Conservation (phyloP, 2,329 filamentous ascomycete genomes). For the Aspergillus felis region DNA sequence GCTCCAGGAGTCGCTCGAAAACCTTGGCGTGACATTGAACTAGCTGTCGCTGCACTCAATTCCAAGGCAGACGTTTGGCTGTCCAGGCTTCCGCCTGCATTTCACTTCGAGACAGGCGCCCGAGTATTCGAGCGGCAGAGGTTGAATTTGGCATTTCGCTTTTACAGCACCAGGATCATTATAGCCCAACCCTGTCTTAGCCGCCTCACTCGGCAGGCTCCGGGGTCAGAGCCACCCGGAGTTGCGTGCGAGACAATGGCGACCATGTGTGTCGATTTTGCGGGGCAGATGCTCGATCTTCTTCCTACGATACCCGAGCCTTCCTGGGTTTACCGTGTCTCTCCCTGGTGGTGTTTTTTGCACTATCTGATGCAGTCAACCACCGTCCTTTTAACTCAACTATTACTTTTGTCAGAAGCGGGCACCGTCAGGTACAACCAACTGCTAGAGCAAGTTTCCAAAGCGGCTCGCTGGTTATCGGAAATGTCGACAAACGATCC, state of each 20-base stretch:
- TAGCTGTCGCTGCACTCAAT: conserved; percentile 31
- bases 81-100: conserved; percentile 33
- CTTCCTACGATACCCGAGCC: conserved; percentile 33
- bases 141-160: conserved; percentile 37
- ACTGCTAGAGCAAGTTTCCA: conserved; percentile 28
- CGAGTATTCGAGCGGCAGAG: conserved; percentile 30
- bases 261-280: conserved; percentile 33
- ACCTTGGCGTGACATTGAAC: conserved; percentile 36
- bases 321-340: conserved; percentile 26
- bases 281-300: conserved; percentile 31
- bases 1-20: conserved; percentile 33
- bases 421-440: conserved; percentile 25
- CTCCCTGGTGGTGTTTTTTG: conserved; percentile 40
- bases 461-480: conserved; percentile 34
- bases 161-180: conserved; percentile 41
- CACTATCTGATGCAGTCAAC: conserved; percentile 41
- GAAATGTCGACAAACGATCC: conserved; percentile 32
- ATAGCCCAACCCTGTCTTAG: conserved; percentile 43
- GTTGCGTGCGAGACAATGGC: conserved; percentile 33
- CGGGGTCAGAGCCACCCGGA: conserved; percentile 21
- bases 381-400: conserved; percentile 34
- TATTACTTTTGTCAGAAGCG: conserved; percentile 30
- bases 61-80: conserved; percentile 37
- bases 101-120: conserved; percentile 29
- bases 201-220: conserved; percentile 29